Evolutionary conservation across 2,329 filamentous ascomycete species (phyloP).

Genomic region (Tolypocladium endophyticum): DNA sequence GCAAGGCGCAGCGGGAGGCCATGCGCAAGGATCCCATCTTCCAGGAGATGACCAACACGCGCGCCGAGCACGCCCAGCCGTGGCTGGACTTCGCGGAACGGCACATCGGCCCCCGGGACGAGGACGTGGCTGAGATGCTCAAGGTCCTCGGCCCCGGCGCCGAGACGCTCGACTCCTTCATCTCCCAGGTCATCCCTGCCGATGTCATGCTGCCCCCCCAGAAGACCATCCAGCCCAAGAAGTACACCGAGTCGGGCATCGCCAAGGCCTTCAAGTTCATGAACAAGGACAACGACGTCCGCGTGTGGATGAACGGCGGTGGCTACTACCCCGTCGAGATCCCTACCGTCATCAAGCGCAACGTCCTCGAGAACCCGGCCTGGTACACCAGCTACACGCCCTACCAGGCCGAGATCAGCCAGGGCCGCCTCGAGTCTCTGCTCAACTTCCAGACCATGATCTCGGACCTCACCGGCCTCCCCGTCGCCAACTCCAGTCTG

Average conservation of each 20-base stretch:
- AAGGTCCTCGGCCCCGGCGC: conserved; percentile 65
- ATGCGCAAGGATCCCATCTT: conserved; percentile 11
- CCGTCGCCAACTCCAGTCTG: conserved; percentile 83
- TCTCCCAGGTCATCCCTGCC: conserved; percentile 70
- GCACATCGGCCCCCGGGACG: conserved; percentile 74
- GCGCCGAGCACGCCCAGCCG: conserved; percentile 9
- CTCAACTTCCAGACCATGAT: conserved; percentile 95
- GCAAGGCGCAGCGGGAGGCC: conserved; percentile 5
- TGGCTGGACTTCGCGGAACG: conserved; percentile 54
- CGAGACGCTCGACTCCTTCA: conserved; percentile 67
- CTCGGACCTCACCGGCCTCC: conserved; percentile 73
- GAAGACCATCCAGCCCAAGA: conserved; percentile 32
- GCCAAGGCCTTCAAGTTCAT: conserved; percentile 25
- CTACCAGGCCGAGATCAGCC: conserved; percentile 95
- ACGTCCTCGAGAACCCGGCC: conserved; percentile 82
- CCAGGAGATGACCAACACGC: conserved; percentile 11
- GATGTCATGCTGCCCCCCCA: conserved; percentile 49
- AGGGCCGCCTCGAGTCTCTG: conserved; percentile 82
- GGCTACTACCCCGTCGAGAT: conserved; percentile 85
- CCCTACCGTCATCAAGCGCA: conserved; percentile 84
- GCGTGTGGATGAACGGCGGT: conserved; percentile 67
- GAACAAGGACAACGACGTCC: conserved; percentile 21
- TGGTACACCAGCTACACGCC: conserved; percentile 99
- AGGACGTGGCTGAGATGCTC: conserved; percentile 68
- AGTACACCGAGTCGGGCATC: conserved; percentile 34